Conservation (phyloP, 2,329 filamentous ascomycete species). For the Neurospora crassa region DNA sequence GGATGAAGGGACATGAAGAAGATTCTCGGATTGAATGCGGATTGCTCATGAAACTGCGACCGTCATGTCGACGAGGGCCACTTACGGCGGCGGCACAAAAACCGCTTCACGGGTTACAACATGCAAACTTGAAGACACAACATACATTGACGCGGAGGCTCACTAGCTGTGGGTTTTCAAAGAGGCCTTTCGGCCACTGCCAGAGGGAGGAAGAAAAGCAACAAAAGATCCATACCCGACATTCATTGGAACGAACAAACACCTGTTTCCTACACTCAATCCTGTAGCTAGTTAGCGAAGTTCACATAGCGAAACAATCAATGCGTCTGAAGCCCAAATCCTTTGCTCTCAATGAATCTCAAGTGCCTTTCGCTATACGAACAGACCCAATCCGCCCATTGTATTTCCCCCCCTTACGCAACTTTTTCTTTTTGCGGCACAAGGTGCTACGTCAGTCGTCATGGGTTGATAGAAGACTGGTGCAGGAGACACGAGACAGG, state of each 20-base stretch:
- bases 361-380: background rate
- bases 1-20: background rate
- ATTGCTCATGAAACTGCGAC: slow-evolving; percentile 2
- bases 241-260: background rate
- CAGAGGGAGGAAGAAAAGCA: background rate
- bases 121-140: background rate
- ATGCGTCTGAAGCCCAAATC: background rate
- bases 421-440: background rate
- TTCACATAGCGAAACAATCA: background rate
- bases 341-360: background rate
- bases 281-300: background rate
- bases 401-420: background rate
- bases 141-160: background rate
- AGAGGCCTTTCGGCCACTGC: background rate
- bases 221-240: background rate
- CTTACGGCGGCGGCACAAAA: background rate
- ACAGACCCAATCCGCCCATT: background rate
- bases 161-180: background rate
- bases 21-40: background rate
- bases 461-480: background rate
- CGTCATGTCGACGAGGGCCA: background rate
- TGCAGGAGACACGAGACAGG: background rate
- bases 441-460: background rate
- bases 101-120: background rate
- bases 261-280: background rate